Conservation (phyloP, 2,329 filamentous ascomycete species). For the Arachnopeziza araneosa region DNA sequence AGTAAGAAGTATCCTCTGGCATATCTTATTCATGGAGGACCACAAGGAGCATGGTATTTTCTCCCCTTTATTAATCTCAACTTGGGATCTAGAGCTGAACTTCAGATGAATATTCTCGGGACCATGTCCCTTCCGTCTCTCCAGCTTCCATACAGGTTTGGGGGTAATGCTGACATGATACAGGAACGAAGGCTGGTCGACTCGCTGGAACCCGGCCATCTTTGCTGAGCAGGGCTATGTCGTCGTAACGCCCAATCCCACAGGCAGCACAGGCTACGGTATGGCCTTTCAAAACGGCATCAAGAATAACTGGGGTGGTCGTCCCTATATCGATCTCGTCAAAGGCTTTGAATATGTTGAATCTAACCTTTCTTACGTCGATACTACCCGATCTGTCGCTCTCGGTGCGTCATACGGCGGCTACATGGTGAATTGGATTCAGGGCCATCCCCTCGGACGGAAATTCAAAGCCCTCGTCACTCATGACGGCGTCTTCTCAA, state of each 20-base stretch:
- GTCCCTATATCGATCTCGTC: constrained; percentile 77
- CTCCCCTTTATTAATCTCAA: not conserved
- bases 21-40: constrained; percentile 74
- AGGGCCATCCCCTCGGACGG: constrained; percentile 75
- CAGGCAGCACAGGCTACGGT: constrained; percentile 77
- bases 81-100: no score
- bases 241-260: constrained; percentile 76
- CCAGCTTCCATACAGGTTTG: no score
- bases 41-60: constrained; percentile 14
- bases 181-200: constrained; percentile 43
- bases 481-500: constrained; percentile 81
- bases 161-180: not conserved
- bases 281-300: constrained; percentile 74
- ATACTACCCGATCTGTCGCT: constrained; percentile 64
- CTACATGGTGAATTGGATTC: constrained; percentile 86
- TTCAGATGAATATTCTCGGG: no score
- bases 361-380: constrained; percentile 59
- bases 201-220: constrained; percentile 78
- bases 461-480: constrained; percentile 84
- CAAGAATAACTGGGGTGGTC: constrained; percentile 73
- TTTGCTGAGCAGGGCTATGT: constrained; percentile 87
- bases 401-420: constrained; percentile 71
- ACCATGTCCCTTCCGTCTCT: no score
- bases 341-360: constrained; percentile 71
- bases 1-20: constrained; percentile 71